Conservation (phyloP, 75 land plant genomes). For the Larix kaempferi region DNA sequence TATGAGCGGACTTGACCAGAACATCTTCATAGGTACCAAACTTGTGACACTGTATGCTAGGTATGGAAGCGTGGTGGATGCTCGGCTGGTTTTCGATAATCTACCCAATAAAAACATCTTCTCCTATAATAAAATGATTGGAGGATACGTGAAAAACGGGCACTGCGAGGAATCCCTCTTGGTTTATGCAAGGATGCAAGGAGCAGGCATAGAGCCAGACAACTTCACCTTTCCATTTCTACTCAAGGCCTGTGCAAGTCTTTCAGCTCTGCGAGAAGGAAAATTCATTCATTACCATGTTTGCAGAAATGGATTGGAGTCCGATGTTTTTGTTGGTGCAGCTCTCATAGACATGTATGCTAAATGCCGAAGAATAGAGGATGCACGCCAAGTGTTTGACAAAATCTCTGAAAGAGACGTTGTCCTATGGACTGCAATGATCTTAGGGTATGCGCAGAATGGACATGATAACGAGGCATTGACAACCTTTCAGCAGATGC, state of each 20-base stretch:
- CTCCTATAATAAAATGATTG: conserved; percentile 35
- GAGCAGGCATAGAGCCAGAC: conserved; percentile 21
- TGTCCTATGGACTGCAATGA: conserved; percentile 35
- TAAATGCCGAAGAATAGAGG: conserved; percentile 21
- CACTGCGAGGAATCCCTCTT: conserved; percentile 20
- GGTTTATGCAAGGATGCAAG: conserved; percentile 17
- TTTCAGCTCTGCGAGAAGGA: conserved; percentile 14
- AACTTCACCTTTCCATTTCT: conserved; percentile 26
- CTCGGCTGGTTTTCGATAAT: conserved; percentile 3
- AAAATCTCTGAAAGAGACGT: conserved; percentile 20
- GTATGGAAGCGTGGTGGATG: background rate
- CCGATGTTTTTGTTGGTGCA: conserved; percentile 28
- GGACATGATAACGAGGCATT: conserved; percentile 20
- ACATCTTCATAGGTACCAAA: background rate
- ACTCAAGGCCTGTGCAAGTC: conserved; percentile 23
- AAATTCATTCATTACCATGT: conserved; percentile 18
- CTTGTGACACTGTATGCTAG: background rate
- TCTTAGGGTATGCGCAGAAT: conserved; percentile 17
- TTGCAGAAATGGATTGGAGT: conserved; percentile 19
- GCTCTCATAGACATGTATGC: conserved; percentile 35
- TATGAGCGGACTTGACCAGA: background rate
- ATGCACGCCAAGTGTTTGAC: conserved; percentile 25
- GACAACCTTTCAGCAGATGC: conserved; percentile 14
- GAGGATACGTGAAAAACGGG: conserved; percentile 27
- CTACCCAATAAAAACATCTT: conserved; percentile 13